These are phyloP conservation scores for Pichia insulana DNA, from an alignment of 805 yeast species.

Conservation along the genomic window DNA sequence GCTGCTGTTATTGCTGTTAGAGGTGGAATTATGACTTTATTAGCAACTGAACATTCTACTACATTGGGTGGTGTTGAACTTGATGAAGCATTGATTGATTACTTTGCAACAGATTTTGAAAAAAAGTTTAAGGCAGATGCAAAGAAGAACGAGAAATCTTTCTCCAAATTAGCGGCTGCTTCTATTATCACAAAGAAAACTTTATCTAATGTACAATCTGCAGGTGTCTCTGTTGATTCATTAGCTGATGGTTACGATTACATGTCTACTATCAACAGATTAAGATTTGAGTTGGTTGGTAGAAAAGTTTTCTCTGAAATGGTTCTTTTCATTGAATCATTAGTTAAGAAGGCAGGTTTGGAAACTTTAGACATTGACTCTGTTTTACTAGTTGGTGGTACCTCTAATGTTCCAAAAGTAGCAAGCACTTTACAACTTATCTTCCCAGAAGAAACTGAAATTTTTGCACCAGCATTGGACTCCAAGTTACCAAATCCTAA, in stretches of 20 bases:
- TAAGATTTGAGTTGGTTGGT: conserved; percentile 84
- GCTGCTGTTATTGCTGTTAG: conserved; percentile 89
- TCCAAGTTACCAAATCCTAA: conserved; percentile 78
- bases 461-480: conserved; percentile 71
- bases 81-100: conserved; percentile 72
- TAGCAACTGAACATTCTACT: conserved; percentile 76
- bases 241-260: conserved; percentile 91
- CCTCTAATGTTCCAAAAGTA: conserved; percentile 86
- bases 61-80: conserved; percentile 83
- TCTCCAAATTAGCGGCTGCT: conserved; percentile 82
- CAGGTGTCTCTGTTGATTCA: conserved; percentile 91
- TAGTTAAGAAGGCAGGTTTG: conserved; percentile 72
- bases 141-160: conserved; percentile 67
- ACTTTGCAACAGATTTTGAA: conserved; percentile 88
- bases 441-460: conserved; percentile 73
- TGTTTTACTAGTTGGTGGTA: conserved; percentile 87
- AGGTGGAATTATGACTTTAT: conserved; percentile 86
- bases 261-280: conserved; percentile 87
- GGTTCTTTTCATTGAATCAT: conserved; percentile 65
- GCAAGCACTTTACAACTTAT: conserved; percentile 61
- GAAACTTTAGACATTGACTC: conserved; percentile 85
- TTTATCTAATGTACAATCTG: conserved; percentile 76
- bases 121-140: conserved; percentile 80
- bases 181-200: conserved; percentile 84
- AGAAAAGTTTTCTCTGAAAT: conserved; percentile 70